Conservation (phyloP, 2,329 filamentous ascomycete genomes). For the Venturia asperata region DNA sequence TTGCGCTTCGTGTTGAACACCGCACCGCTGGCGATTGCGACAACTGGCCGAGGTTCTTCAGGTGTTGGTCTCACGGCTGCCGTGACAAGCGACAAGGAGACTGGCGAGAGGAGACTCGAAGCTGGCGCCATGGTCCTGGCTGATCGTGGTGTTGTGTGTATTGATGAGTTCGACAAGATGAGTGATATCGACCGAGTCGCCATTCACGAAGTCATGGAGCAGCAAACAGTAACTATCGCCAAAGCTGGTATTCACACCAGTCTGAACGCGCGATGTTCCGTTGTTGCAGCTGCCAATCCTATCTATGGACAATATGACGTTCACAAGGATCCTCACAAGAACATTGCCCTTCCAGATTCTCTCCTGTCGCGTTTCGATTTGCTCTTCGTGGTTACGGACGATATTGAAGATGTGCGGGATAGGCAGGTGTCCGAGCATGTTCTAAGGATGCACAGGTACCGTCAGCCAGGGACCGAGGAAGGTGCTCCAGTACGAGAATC, state of each 20-base stretch:
- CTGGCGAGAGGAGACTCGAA: slow-evolving; percentile 86
- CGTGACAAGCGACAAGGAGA: slow-evolving; percentile 95
- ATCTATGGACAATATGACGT: slow-evolving; percentile 98
- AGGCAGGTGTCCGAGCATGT: slow-evolving; percentile 93
- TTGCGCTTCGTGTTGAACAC: slow-evolving; percentile 96
- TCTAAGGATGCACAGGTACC: slow-evolving; percentile 92
- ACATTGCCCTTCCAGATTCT: slow-evolving; percentile 94
- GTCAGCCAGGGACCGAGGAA: slow-evolving; percentile 86
- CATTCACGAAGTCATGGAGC: slow-evolving; percentile 99
- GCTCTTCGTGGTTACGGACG: slow-evolving; percentile 93
- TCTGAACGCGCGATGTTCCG: slow-evolving; percentile 91
- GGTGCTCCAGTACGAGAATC: slow-evolving; percentile 91
- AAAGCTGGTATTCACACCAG: slow-evolving; percentile 98
- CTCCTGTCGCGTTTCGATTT: slow-evolving; percentile 97
- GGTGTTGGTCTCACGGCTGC: slow-evolving; percentile 96
- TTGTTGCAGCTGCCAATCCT: slow-evolving; percentile 92
- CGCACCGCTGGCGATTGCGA: slow-evolving; percentile 90
- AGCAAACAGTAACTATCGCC: slow-evolving; percentile 97
- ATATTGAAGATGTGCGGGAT: slow-evolving; percentile 91
- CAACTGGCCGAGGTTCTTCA: slow-evolving; percentile 91
- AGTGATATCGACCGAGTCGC: slow-evolving; percentile 95
- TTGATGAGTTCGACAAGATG: slow-evolving; percentile 99
- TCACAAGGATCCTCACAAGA: slow-evolving; percentile 97
- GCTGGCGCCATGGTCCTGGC: slow-evolving; percentile 98
- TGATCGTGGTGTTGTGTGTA: slow-evolving; percentile 94